These are phyloP conservation scores for Micromonas commoda DNA, from an alignment of 139 green algal genomes.

Conservation along the genomic window DNA sequence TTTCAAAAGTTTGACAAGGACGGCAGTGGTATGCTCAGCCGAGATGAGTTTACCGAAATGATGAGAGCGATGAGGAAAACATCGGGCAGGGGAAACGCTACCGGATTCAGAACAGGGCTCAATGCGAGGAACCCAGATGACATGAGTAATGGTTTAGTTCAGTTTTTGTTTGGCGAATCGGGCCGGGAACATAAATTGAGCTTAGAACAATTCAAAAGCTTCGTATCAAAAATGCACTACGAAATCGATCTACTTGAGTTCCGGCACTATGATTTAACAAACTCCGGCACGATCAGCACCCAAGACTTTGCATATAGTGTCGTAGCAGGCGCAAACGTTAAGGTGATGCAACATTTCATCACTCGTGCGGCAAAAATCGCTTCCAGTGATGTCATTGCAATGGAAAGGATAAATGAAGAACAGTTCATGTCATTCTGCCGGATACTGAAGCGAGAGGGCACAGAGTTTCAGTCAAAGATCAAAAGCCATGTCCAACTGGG, in stretches of 20 bases:
- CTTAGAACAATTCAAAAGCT: neutral
- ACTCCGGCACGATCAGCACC: neutral
- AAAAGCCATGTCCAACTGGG: neutral
- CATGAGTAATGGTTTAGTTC: neutral
- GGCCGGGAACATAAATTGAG: neutral
- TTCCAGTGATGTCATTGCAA: neutral
- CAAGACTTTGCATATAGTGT: slow-evolving; percentile 5
- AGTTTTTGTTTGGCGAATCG: neutral
- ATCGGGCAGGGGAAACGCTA: neutral
- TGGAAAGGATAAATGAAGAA: neutral
- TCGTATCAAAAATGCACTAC: neutral
- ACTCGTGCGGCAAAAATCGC: neutral
- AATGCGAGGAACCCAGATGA: neutral
- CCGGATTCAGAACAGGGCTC: neutral
- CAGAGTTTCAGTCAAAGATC: neutral
- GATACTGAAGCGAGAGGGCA: neutral
- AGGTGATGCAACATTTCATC: neutral
- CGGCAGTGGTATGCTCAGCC: neutral
- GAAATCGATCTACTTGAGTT: neutral
- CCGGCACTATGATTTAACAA: slow-evolving; percentile 7
- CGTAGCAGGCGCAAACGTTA: neutral
- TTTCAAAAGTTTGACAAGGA: slow-evolving; percentile 13
- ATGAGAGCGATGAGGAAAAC: slow-evolving; percentile 15
- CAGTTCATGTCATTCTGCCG: neutral
- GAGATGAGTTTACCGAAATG: neutral